Evolutionary conservation across 75 land plant genomes (phyloP), one percentile per base, ranked within the genome.

Genomic region (Cupressus sempervirens): DNA sequence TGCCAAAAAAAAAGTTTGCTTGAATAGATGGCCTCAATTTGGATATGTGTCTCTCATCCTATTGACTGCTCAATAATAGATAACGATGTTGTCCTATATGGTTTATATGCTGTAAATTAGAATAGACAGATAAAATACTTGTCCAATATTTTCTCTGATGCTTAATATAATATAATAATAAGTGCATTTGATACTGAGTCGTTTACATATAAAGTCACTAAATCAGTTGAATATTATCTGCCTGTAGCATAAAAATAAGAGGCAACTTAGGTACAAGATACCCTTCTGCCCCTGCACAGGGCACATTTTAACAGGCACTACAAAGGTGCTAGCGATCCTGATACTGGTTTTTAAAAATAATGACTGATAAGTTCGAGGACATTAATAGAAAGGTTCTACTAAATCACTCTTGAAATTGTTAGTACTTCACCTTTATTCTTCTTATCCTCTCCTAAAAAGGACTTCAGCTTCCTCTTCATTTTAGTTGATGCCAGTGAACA

Each of bases 1-100:
- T 26, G 26, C 81, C 46, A 45, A 79, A 79, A 12, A 40, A 79
- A 77, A 79, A 45, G 81, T 26, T 45, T 43, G 81, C 81, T 43
- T 48, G 14, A 45, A 79, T 18, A 11, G 79, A 76, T 20, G 10
- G 26, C 67, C 40, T 40, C 43, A 18, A 43, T 76, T 76, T 76
- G 43, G 79, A 41, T 9, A 76, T 76, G n/a, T 2, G 26, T 13
- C 40, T 38, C 38, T 76, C 79, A 40, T 76, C 11, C 79, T 13
- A 40, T 76, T 76, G 14, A 76, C 7, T 30, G 77, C 77, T 75
- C 43, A 45, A 11, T 45, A n/a, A 45, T 32, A 14, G 15, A 72
- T 13, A 72, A 12, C 8, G 13, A 23, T n/a, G 29, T 79, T 79
- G 14, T 43, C 30, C 23, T 46, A 79, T 79, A 29, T 41, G 1